Evolutionary conservation across 768 basidiomycete genomes (phyloP), one percentile per base, ranked within the genome.

Genomic region (Macrolepiota fuliginosa): DNA sequence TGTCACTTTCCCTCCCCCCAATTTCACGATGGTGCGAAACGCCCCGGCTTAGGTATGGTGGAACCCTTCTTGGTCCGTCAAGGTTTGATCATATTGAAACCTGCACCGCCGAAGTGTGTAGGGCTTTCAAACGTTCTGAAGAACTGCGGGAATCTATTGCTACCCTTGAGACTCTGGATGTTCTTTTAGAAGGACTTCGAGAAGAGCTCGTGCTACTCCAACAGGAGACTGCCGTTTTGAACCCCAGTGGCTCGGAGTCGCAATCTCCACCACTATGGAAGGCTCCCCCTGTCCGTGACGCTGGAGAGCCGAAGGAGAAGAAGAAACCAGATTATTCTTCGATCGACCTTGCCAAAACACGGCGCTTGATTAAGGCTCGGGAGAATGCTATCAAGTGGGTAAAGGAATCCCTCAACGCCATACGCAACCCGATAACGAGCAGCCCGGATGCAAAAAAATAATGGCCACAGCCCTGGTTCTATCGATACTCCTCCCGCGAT

Each of bases 61-160:
- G 92, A n/a, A 85, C 81, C 6, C 75, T 92, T 76, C 77, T 94
- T 3, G 92, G 92, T 2, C 89, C 91, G 4, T 81, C 77, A 62
- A 76, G 92, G 36, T 94, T 94, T 71, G 71, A 80, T 2, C 92
- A 94, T 67, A 89, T 94, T 66, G 87, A 91, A 71, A 84, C 81
- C 1, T 92, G 91, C 69, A 76, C 91, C 4, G 70, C 79, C 15
- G 90, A 94, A 70, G 91, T 89, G 13, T 92, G 90, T 70, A 82
- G 80, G 15, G 74, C 75, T 36, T 92, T 90, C 78, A 86, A 83
- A 62, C 79, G 81, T 51, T 74, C 81, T 56, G 90, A 92, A 62
- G 89, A 91, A 64, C 76, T 91, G 56, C 82, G 83, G 19, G 89
- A 89, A 46, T 80, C 74, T 59, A 74, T 90, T 15, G 70, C 81